Conservation (phyloP, 768 basidiomycete species). For the Austroboletus festivus region DNA sequence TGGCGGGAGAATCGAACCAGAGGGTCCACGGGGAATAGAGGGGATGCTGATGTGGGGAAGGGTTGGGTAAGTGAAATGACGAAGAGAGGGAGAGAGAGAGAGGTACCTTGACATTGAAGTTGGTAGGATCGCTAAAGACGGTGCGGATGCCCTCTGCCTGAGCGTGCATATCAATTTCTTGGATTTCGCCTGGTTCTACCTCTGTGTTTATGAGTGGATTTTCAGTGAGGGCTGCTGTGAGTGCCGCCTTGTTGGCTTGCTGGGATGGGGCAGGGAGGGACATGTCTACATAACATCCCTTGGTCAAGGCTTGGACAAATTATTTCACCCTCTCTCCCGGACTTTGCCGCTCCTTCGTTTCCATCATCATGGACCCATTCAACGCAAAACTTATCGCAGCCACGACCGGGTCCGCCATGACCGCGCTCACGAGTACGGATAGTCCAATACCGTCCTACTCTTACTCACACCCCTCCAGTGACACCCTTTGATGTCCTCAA, state of each 20-base stretch:
- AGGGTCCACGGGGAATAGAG: slow-evolving; percentile 94
- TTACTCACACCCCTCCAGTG: slow-evolving; percentile 54
- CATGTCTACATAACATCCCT: no score
- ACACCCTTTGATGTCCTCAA: slow-evolving; percentile 99
- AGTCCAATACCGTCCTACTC: slow-evolving; percentile 20
- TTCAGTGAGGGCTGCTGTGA: slow-evolving; percentile 69
- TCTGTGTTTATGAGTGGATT: slow-evolving; percentile 40
- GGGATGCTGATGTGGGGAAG: slow-evolving; percentile 62
- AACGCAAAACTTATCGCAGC: slow-evolving; percentile 80
- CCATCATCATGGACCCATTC: slow-evolving; percentile 55
- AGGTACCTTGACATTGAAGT: slow-evolving; percentile 93
- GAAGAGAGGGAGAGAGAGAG: background rate
- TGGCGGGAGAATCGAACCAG: slow-evolving; percentile 95
- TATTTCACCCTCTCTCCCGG: slow-evolving; percentile 12
- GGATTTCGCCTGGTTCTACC: slow-evolving; percentile 78
- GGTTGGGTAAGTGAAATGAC: no score
- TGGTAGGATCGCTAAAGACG: slow-evolving; percentile 87
- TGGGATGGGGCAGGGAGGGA: slow-evolving; percentile 61
- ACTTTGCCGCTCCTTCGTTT: slow-evolving; percentile 18
- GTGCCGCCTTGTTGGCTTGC: slow-evolving; percentile 78
- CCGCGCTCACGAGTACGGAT: slow-evolving; percentile 72
- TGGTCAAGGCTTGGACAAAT: no score
- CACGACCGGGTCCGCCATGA: slow-evolving; percentile 74
- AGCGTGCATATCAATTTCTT: slow-evolving; percentile 81
- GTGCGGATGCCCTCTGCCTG: slow-evolving; percentile 85